phyloP scores from a whole-genome alignment of 2,329 filamentous ascomycete genomes.

The Pochonia chlamydosporia region DNA sequence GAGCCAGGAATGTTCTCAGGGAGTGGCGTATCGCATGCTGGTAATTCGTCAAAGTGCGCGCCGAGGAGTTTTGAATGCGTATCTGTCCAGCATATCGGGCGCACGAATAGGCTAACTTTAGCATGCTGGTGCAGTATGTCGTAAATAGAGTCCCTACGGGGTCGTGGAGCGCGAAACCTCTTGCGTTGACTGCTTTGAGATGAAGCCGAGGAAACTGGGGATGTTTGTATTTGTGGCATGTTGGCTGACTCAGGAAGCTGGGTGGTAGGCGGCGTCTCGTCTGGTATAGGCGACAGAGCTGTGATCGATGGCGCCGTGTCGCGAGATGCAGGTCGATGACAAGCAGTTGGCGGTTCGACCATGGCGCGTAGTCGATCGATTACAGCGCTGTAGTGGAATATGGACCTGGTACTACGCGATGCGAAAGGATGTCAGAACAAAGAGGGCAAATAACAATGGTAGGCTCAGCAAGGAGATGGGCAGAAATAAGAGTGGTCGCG shows the following conservation, averaged over 20 bases:
- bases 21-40: slow-evolving; percentile 34
- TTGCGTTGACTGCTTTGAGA: not conserved
- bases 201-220: not conserved
- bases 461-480: no score
- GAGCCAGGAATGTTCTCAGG: slow-evolving; percentile 27
- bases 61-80: slow-evolving; percentile 42
- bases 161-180: slow-evolving; percentile 20
- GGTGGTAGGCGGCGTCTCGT: slow-evolving; percentile 18
- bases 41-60: slow-evolving; percentile 37
- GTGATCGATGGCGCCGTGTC: not conserved
- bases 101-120: slow-evolving; percentile 42
- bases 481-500: no score
- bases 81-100: slow-evolving; percentile 52
- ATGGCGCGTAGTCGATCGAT: slow-evolving; percentile 23
- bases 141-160: slow-evolving; percentile 44
- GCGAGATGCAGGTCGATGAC: slow-evolving; percentile 10
- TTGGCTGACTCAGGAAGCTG: slow-evolving; percentile 8
- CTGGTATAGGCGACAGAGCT: slow-evolving; percentile 6
- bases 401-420: slow-evolving; percentile 1
- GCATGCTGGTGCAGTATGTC: slow-evolving; percentile 45
- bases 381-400: slow-evolving; percentile 21
- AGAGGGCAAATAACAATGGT: not conserved
- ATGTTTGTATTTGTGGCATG: no score
- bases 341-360: slow-evolving; percentile 13
- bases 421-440: not conserved